Evolutionary conservation across 139 green algal genomes (phyloP).

Genomic region (Choricystis sp.): DNA sequence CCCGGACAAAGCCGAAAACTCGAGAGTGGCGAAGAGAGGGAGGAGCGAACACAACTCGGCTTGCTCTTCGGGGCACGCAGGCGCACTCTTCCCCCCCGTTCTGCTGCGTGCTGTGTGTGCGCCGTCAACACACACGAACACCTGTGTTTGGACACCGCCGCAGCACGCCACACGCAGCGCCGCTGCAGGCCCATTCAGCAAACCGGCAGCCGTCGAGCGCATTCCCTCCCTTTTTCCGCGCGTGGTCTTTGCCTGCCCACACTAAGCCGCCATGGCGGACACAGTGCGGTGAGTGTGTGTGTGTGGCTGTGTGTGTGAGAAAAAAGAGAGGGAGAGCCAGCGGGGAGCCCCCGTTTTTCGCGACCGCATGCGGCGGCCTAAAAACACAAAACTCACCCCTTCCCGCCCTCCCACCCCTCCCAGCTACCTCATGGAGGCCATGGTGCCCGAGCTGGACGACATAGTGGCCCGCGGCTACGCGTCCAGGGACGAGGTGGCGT

Average conservation of each 20-base stretch:
- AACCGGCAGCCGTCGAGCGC: no score
- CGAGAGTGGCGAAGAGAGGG: no score
- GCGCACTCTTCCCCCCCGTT: no score
- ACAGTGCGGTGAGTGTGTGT: constrained; percentile 17
- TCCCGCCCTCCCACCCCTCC: background rate
- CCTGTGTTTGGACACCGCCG: no score
- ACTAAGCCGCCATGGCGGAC: constrained; percentile 27
- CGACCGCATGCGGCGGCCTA: background rate
- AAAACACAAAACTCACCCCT: background rate
- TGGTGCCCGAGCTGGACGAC: constrained; percentile 90
- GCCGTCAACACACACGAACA: no score
- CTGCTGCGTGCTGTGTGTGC: no score
- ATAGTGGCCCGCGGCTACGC: constrained; percentile 76
- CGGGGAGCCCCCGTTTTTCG: background rate
- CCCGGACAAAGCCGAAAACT: background rate
- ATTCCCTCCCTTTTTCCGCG: no score
- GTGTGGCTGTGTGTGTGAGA: background rate
- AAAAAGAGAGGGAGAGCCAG: background rate
- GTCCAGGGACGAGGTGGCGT: constrained; percentile 33
- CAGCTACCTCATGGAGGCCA: constrained; percentile 77
- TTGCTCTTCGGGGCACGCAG: no score
- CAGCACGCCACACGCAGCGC: no score
- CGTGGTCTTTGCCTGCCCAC: no score
- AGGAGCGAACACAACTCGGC: no score
- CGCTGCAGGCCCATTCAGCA: no score